Conservation (phyloP, 768 basidiomycete species). For the Amanita jacksonii region DNA sequence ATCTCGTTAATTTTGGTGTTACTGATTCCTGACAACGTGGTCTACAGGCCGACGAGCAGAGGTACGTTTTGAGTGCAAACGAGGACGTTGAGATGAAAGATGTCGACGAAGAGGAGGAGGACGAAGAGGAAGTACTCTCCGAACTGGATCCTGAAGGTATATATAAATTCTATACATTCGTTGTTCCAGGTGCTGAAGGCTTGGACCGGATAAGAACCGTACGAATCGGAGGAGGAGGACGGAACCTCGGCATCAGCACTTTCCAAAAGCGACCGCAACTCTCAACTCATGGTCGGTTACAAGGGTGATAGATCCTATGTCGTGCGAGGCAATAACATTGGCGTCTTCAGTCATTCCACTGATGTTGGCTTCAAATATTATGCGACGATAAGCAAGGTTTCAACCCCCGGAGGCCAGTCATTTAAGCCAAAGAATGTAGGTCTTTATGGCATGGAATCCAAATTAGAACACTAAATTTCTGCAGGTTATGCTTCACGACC, state of each 20-base stretch:
- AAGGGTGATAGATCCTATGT: slow-evolving; percentile 94
- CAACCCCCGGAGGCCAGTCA: slow-evolving; percentile 68
- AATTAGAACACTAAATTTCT: slow-evolving; percentile 8
- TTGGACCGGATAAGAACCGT: slow-evolving; percentile 26
- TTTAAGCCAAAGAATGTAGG: slow-evolving; percentile 82
- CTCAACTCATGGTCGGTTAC: slow-evolving; percentile 88
- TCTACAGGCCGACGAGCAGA: slow-evolving; percentile 69
- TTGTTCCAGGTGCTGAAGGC: not conserved
- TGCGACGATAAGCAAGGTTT: slow-evolving; percentile 78
- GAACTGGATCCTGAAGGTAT: slow-evolving; percentile 60
- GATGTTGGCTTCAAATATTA: slow-evolving; percentile 72
- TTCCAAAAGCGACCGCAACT: slow-evolving; percentile 61
- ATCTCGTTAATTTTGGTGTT: slow-evolving; percentile 1
- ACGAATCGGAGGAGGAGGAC: slow-evolving; percentile 32
- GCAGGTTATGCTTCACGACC: slow-evolving; percentile 93
- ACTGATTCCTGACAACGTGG: slow-evolving; percentile 1
- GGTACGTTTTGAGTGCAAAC: slow-evolving; percentile 67
- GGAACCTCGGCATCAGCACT: slow-evolving; percentile 37
- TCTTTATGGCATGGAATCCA: slow-evolving; percentile 7
- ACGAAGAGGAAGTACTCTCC: slow-evolving; percentile 66
- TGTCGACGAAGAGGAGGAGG: slow-evolving; percentile 62
- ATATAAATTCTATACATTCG: slow-evolving; percentile 9
- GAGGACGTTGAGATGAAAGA: slow-evolving; percentile 90
- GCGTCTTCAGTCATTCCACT: slow-evolving; percentile 72
- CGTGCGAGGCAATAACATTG: slow-evolving; percentile 84